Conservation (phyloP, 306 rosid genomes). For the Sechiopsis laciniata region DNA sequence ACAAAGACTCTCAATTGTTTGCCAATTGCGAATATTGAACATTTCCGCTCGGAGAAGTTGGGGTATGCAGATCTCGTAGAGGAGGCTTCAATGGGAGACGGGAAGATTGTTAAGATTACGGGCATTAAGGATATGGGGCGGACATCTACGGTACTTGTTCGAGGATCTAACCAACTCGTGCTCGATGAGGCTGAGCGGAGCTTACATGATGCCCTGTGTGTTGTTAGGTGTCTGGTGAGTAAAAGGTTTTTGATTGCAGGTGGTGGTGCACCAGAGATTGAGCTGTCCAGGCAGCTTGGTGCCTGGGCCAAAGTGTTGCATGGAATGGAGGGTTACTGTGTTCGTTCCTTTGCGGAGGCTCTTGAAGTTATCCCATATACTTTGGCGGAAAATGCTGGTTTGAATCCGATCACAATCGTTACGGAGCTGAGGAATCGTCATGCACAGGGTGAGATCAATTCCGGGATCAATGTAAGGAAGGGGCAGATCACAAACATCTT, state of each 20-base stretch:
- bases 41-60: constrained; percentile 80
- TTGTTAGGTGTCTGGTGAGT: constrained; percentile 83
- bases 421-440: constrained; percentile 98
- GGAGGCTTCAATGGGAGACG: constrained; percentile 84
- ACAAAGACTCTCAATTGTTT: constrained; percentile 88
- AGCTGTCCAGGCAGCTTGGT: constrained; percentile 90
- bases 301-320: constrained; percentile 99
- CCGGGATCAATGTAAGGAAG: constrained; percentile 98
- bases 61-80: constrained; percentile 89
- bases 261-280: constrained; percentile 96
- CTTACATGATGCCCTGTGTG: constrained; percentile 94
- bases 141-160: constrained; percentile 81
- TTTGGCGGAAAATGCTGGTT: constrained; percentile 88
- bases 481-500: constrained; percentile 96
- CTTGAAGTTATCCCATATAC: constrained; percentile 97
- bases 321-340: constrained; percentile 97
- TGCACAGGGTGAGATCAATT: constrained; percentile 84
- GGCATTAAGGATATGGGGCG: constrained; percentile 95
- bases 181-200: constrained; percentile 92
- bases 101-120: constrained; percentile 82
- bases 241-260: constrained; percentile 93
- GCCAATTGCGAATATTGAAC: constrained; percentile 90
- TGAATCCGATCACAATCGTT: constrained; percentile 82
- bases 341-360: constrained; percentile 83
- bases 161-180: constrained; percentile 81